phyloP scores from a whole-genome alignment of 495 filamentous ascomycete species.

The Niebla homalea region DNA sequence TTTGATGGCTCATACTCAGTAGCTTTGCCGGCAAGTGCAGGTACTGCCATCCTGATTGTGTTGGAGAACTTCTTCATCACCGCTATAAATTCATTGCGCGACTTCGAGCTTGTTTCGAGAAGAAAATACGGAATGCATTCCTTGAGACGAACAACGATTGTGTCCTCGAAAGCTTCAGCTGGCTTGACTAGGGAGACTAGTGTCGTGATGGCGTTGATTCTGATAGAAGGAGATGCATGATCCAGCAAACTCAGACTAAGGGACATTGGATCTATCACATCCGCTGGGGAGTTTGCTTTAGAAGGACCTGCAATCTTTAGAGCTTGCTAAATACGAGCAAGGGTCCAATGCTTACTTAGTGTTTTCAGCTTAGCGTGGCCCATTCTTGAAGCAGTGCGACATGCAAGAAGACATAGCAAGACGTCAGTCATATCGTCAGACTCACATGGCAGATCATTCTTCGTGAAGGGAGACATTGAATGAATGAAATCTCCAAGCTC shows the following conservation, averaged over 20 bases:
- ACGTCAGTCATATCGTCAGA: constrained; percentile 33
- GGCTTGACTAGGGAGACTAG: constrained; percentile 59
- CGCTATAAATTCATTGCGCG: constrained; percentile 61
- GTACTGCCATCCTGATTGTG: constrained; percentile 12
- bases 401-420: constrained; percentile 36
- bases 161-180: constrained; percentile 22
- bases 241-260: constrained; percentile 46
- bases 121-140: constrained; percentile 52
- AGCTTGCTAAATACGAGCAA: too few relatives aligned
- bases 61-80: constrained; percentile 54
- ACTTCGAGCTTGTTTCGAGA: constrained; percentile 70
- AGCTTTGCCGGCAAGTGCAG: constrained; percentile 23
- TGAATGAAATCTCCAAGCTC: constrained; percentile 46
- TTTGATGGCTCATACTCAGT: constrained; percentile 13
- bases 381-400: not conserved
- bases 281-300: too few relatives aligned
- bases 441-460: constrained; percentile 28
- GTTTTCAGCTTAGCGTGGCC: not conserved
- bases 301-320: too few relatives aligned
- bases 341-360: too few relatives aligned
- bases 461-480: constrained; percentile 22
- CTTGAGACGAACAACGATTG: constrained; percentile 40
- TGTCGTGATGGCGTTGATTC: constrained; percentile 62
- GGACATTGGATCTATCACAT: constrained; percentile 9
- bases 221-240: constrained; percentile 46